phyloP scores from a whole-genome alignment of 768 basidiomycete species.

The Amanita fuliginea region DNA sequence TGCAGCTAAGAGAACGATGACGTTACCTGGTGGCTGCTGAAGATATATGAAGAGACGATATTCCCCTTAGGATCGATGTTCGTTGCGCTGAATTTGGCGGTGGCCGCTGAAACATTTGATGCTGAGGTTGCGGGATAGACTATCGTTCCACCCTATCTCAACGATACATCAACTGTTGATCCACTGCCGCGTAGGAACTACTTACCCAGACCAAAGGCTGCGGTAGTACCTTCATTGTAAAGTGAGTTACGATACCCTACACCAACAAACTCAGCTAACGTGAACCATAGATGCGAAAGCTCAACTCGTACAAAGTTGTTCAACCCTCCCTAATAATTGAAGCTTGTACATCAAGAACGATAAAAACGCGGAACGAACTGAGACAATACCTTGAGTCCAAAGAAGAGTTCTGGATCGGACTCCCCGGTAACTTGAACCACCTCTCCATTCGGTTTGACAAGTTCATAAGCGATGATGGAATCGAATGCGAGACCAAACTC shows the following conservation, averaged over 20 bases:
- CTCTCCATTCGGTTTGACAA: constrained; percentile 46
- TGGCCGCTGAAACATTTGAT: constrained; percentile 21
- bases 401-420: constrained; percentile 28
- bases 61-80: constrained; percentile 38
- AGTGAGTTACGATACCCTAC: constrained; percentile 36
- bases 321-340: constrained; percentile 37
- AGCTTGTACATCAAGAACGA: constrained; percentile 9
- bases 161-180: not conserved
- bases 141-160: constrained; percentile 38
- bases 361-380: too few relatives aligned
- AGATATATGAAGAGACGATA: constrained; percentile 36
- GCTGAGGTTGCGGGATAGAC: constrained; percentile 10
- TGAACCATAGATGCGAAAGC: constrained; percentile 16
- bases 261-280: too few relatives aligned
- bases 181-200: not conserved
- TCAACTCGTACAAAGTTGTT: constrained; percentile 39
- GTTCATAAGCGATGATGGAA: constrained; percentile 40
- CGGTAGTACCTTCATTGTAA: constrained; percentile 38
- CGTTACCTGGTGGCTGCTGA: constrained; percentile 21
- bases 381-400: constrained; percentile 25
- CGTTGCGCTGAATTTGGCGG: constrained; percentile 25
- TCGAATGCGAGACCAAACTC: constrained; percentile 19
- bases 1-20: not conserved
- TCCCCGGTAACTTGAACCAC: constrained; percentile 23
- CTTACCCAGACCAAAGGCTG: constrained; percentile 53